Evolutionary conservation across 1,284 basidiomycete species (phyloP).

Genomic region (Xerocomus nothofagi): DNA sequence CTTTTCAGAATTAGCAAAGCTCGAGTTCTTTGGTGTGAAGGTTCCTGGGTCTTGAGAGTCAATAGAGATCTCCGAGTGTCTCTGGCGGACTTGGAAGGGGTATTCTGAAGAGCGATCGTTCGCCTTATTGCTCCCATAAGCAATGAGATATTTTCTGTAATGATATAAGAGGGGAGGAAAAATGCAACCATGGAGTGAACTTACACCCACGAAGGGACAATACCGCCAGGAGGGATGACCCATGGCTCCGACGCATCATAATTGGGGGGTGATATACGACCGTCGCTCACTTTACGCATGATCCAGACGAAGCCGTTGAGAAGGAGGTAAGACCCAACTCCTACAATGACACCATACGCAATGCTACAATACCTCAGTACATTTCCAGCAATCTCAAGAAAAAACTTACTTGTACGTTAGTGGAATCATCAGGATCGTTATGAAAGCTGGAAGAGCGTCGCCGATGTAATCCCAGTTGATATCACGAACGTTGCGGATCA

Average conservation of each 20-base stretch:
- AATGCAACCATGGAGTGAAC: slow-evolving; percentile 8
- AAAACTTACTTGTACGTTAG: slow-evolving; percentile 71
- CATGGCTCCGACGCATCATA: slow-evolving; percentile 65
- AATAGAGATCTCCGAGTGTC: slow-evolving; percentile 34
- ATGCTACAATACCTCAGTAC: slow-evolving; percentile 54
- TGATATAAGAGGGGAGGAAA: not conserved
- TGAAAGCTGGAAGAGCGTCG: slow-evolving; percentile 82
- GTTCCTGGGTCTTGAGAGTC: slow-evolving; percentile 31
- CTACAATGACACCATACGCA: slow-evolving; percentile 87
- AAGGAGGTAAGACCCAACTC: slow-evolving; percentile 68
- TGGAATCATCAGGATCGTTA: slow-evolving; percentile 77
- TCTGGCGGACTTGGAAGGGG: slow-evolving; percentile 32
- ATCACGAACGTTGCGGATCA: slow-evolving; percentile 84
- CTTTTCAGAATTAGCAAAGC: slow-evolving; percentile 34
- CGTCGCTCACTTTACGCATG: slow-evolving; percentile 55
- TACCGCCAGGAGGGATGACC: slow-evolving; percentile 66
- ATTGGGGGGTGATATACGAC: slow-evolving; percentile 68
- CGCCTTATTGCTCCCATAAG: not conserved
- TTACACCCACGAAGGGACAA: slow-evolving; percentile 73
- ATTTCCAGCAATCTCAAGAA: not conserved
- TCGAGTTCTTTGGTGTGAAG: slow-evolving; percentile 28
- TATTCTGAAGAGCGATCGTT: slow-evolving; percentile 25
- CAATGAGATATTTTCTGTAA: slow-evolving; percentile 26
- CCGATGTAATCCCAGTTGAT: slow-evolving; percentile 91
- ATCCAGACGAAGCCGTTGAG: slow-evolving; percentile 72